Conservation (phyloP, 768 basidiomycete species). For the Termitomyces bulborhizus region DNA sequence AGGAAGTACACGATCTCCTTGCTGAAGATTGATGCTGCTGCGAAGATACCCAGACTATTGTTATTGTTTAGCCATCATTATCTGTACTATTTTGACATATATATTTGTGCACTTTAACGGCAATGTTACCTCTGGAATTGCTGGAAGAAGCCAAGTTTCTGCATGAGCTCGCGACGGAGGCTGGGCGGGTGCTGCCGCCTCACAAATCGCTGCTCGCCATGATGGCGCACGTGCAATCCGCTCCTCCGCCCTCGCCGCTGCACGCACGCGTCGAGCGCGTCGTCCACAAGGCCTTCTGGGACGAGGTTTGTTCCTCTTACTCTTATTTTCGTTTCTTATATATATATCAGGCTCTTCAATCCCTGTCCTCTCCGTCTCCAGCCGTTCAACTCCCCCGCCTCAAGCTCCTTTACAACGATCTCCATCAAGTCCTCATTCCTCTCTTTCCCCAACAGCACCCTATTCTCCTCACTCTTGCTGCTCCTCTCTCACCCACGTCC, state of each 20-base stretch:
- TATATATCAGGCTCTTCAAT: conserved; percentile 40
- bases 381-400: conserved; percentile 55
- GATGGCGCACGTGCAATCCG: conserved; percentile 26
- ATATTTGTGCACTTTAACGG: neutral
- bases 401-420: conserved; percentile 48
- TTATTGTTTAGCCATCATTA: neutral
- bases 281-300: conserved; percentile 68
- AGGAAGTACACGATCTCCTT: conserved; percentile 45
- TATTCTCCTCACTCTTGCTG: conserved; percentile 44
- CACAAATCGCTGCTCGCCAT: conserved; percentile 70
- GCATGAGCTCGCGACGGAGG: conserved; percentile 61
- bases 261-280: conserved; percentile 43
- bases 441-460: conserved; percentile 54
- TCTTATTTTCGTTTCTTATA: neutral
- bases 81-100: conserved; percentile 1
- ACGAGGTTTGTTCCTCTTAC: conserved; percentile 41
- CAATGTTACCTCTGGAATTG: conserved; percentile 46
- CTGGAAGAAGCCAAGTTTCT: conserved; percentile 59
- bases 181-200: conserved; percentile 53
- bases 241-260: conserved; percentile 12
- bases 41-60: neutral
- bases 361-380: conserved; percentile 53
- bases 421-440: conserved; percentile 41
- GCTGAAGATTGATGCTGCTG: conserved; percentile 21
- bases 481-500: conserved; percentile 61